Evolutionary conservation across 2,329 filamentous ascomycete species (phyloP), one percentile per base, ranked within the genome.

Genomic region (Fusarium verticillioides): DNA sequence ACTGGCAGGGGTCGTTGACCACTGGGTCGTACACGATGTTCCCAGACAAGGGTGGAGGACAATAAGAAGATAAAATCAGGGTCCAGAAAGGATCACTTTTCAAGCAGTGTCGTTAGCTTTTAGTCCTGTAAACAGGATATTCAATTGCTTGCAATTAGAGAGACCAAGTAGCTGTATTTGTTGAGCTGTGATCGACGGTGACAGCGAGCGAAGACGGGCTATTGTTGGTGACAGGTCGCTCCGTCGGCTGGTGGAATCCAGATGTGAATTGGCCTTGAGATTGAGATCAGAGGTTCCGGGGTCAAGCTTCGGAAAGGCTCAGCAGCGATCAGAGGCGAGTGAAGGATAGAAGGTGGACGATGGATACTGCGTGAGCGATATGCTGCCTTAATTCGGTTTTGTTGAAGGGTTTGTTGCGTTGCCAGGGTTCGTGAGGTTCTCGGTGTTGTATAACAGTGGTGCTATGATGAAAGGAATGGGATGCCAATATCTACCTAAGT

Each of bases 341-440:
- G 47, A 44, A 60, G 34, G 54, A 72, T 59, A 58, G 46, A 68
- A 69, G 50, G 21, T 43, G 61, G 54, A 39, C 53, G 53, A 76
- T 73, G 50, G 54, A 77, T 77, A 73, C 65, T 77, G 65, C 52
- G 58, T 64, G 75, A 75, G 74, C 63, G 68, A 73, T 74, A 78
- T 77, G 70, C 40, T 74, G 70, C 52, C 53, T 74, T 72, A 75
- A 67, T 30, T 75, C 49, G 64, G 69, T 69, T 54, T 65, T 77
- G 61, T 39, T 37, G 53, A 58, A 50, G 56, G 60, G 42, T 53
- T 57, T 28, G 47, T 40, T 60, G 43, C 65, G 60, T 74, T 66
- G 61, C 49, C 49, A 50, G 65, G 66, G 58, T 69, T 30, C 47
- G 66, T 57, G 39, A 50, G 63, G 52, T 74, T 43, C 63, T 57